Evolutionary conservation across 805 yeast genomes (phyloP).

Genomic region (Candida ortonii): DNA sequence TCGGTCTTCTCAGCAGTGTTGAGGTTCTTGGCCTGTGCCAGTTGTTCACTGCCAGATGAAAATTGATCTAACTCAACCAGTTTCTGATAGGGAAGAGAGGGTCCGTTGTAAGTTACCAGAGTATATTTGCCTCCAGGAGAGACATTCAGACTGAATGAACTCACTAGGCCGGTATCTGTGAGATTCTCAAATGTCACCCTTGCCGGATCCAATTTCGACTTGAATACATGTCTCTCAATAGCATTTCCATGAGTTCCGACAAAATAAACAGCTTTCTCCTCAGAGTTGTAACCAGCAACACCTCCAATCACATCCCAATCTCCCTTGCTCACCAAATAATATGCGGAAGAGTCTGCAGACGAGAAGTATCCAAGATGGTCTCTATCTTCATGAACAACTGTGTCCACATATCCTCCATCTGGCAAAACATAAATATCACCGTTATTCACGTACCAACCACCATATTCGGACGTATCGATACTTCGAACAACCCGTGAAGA

Average conservation of each 20-base stretch:
- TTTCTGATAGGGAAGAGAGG: slow-evolving; percentile 46
- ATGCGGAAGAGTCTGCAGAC: slow-evolving; percentile 39
- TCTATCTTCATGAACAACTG: slow-evolving; percentile 51
- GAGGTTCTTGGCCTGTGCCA: slow-evolving; percentile 14
- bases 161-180: slow-evolving; percentile 36
- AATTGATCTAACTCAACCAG: slow-evolving; percentile 31
- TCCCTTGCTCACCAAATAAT: slow-evolving; percentile 44
- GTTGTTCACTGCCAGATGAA: slow-evolving; percentile 11
- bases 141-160: slow-evolving; percentile 48
- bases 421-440: slow-evolving; percentile 40
- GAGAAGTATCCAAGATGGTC: slow-evolving; percentile 64
- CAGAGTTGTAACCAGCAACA: slow-evolving; percentile 46
- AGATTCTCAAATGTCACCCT: slow-evolving; percentile 23
- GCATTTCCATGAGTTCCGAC: slow-evolving; percentile 53
- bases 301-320: slow-evolving; percentile 52
- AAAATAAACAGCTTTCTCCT: slow-evolving; percentile 50
- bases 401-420: slow-evolving; percentile 60
- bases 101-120: slow-evolving; percentile 45
- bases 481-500: slow-evolving; percentile 40
- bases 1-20: slow-evolving; percentile 14
- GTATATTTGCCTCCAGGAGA: slow-evolving; percentile 58
- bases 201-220: slow-evolving; percentile 37
- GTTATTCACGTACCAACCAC: slow-evolving; percentile 52
- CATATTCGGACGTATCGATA: slow-evolving; percentile 42
- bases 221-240: slow-evolving; percentile 58